These are phyloP conservation scores for Pinus albicaulis DNA, from an alignment of 75 land plant genomes.

Conservation along the genomic window DNA sequence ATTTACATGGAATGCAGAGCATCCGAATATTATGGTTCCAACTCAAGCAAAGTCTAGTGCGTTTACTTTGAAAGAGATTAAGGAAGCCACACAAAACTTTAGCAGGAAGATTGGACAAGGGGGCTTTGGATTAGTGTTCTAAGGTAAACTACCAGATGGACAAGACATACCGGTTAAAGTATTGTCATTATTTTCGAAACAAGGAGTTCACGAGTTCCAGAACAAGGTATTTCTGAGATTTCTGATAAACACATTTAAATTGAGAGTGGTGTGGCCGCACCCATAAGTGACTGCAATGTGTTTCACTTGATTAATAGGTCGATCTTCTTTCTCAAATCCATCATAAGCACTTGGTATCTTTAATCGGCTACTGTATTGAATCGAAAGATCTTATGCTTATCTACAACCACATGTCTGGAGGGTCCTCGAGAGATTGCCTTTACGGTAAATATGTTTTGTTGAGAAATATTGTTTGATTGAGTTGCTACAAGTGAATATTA, in stretches of 20 bases:
- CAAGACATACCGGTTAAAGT: not conserved
- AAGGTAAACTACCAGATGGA: not conserved
- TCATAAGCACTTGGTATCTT: slow-evolving; percentile 35
- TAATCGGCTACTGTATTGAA: slow-evolving; percentile 49
- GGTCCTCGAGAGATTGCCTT: slow-evolving; percentile 49
- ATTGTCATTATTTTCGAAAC: not conserved
- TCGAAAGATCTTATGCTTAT: slow-evolving; percentile 34
- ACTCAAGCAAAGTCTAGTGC: not conserved
- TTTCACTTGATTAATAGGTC: not conserved
- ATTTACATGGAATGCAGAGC: not conserved
- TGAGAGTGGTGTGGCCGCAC: no score
- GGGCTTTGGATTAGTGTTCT: not conserved
- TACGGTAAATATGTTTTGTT: slow-evolving; percentile 3
- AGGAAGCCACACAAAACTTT: not conserved
- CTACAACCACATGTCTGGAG: slow-evolving; percentile 51
- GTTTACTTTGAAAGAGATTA: not conserved
- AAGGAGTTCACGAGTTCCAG: not conserved
- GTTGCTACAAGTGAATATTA: no score
- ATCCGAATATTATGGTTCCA: not conserved
- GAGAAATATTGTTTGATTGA: not conserved
- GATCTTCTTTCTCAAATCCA: slow-evolving; percentile 6
- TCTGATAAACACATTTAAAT: no score
- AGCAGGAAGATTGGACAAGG: not conserved
- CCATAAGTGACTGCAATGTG: no score
- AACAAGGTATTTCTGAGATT: not conserved